phyloP scores from a whole-genome alignment of 139 green algal species.

The Chlorella ohadii region DNA sequence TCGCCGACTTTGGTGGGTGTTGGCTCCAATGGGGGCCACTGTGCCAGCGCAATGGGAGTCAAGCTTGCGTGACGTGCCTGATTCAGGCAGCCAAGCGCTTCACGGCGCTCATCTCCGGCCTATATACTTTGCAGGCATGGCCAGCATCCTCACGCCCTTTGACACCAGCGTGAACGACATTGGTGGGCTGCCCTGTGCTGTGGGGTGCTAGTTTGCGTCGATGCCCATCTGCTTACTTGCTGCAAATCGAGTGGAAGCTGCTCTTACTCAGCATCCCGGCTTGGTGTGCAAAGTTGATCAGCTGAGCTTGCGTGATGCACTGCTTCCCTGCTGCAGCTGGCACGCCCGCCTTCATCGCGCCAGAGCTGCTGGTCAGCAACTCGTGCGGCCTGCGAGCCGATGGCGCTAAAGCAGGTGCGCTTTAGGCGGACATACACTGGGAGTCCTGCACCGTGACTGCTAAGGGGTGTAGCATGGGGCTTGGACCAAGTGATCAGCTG shows the following conservation, averaged over 20 bases:
- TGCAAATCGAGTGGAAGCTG: no score
- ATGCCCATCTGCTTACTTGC: no score
- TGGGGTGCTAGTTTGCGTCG: no score
- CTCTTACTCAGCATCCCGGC: no score
- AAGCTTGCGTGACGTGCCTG: no score
- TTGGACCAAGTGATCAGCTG: no score
- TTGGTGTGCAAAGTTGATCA: no score
- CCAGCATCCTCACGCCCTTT: slow-evolving; percentile 56
- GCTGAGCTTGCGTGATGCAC: no score
- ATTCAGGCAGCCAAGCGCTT: neutral
- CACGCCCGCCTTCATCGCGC: slow-evolving; percentile 65
- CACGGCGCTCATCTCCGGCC: neutral
- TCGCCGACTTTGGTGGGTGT: slow-evolving; percentile 88
- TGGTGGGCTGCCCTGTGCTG: slow-evolving; percentile 11
- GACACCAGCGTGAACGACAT: slow-evolving; percentile 26
- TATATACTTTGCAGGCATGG: slow-evolving; percentile 51
- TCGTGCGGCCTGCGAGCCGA: slow-evolving; percentile 26
- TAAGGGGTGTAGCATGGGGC: no score
- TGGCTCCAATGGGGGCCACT: no score
- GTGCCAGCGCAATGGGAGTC: no score
- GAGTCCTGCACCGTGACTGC: no score
- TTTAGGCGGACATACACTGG: neutral
- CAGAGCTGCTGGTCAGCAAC: slow-evolving; percentile 67
- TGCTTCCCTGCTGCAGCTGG: neutral
- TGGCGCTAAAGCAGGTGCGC: neutral